A percentile compares a stretch with the other conserved stretches of the same genome.
Conservation (phyloP, 2,329 filamentous ascomycete species). For the Clonostachys rhizophaga region DNA sequence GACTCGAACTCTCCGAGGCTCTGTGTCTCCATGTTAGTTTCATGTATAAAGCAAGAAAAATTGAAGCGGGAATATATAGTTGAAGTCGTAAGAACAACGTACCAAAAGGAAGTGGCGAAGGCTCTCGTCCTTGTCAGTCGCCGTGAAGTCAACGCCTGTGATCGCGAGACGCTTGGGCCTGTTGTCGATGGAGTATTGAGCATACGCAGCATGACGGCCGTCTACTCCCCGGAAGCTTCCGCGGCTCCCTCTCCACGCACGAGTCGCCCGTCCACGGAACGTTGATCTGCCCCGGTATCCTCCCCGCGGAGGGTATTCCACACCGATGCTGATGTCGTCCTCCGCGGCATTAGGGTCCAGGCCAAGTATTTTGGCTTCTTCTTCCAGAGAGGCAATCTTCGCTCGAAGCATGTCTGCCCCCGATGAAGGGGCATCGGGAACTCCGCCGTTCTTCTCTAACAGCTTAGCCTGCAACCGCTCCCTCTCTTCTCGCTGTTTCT, state of each 20-base stretch:
- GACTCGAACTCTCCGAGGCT: slow-evolving; percentile 59
- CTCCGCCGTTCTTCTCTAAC: slow-evolving; percentile 18
- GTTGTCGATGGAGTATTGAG: slow-evolving; percentile 69
- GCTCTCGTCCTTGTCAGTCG: slow-evolving; percentile 59
- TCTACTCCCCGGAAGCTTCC: slow-evolving; percentile 34
- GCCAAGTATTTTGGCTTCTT: slow-evolving; percentile 66
- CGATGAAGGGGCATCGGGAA: slow-evolving; percentile 20
- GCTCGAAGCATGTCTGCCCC: slow-evolving; percentile 64
- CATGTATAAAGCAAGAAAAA: neutral
- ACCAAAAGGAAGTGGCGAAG: slow-evolving; percentile 69
- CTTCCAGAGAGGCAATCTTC: slow-evolving; percentile 68
- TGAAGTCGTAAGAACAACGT: slow-evolving; percentile 18
- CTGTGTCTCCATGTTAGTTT: slow-evolving; percentile 23
- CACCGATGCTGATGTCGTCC: slow-evolving; percentile 1
- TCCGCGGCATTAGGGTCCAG: slow-evolving; percentile 52
- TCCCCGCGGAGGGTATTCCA: slow-evolving; percentile 18
- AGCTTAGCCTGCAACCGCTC: slow-evolving; percentile 57
- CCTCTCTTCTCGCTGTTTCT: slow-evolving; percentile 61
- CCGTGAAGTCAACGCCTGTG: slow-evolving; percentile 58
- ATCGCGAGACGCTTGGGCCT: slow-evolving; percentile 65
- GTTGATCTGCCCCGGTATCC: slow-evolving; percentile 30
- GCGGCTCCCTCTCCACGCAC: slow-evolving; percentile 23
- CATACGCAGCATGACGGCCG: slow-evolving; percentile 50
- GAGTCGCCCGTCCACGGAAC: slow-evolving; percentile 20
- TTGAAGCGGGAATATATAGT: neutral